phyloP scores from a whole-genome alignment of 495 filamentous ascomycete species.

The Penicillium bialowiezense region DNA sequence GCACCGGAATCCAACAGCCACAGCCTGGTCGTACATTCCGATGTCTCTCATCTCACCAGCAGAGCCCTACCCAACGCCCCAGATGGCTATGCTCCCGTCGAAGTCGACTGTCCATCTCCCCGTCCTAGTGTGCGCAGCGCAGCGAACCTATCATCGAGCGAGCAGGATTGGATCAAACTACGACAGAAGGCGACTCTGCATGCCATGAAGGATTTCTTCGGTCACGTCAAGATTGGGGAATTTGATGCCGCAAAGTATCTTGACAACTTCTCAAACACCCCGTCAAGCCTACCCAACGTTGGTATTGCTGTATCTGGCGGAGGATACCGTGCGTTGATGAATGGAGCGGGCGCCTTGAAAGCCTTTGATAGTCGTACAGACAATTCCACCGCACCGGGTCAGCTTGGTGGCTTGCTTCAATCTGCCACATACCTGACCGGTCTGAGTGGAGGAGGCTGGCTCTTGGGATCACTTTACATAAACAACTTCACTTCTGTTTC shows the following conservation, averaged over 20 bases:
- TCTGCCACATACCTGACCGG: constrained; percentile 73
- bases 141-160: constrained; percentile 52
- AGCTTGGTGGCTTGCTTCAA: constrained; percentile 77
- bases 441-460: constrained; percentile 76
- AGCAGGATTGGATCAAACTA: constrained; percentile 59
- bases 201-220: constrained; percentile 63
- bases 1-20: no score
- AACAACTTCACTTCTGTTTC: constrained; percentile 68
- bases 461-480: constrained; percentile 70
- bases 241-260: constrained; percentile 72
- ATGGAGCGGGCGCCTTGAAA: constrained; percentile 71
- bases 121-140: constrained; percentile 49
- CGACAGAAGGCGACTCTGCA: constrained; percentile 47
- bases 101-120: constrained; percentile 26
- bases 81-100: constrained; percentile 31
- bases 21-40: no score
- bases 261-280: constrained; percentile 44
- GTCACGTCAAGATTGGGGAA: constrained; percentile 60
- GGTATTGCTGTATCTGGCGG: constrained; percentile 52
- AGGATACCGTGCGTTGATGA: constrained; percentile 75
- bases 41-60: background rate
- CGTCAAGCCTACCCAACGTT: constrained; percentile 47
- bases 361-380: constrained; percentile 72
- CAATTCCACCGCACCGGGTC: constrained; percentile 57
- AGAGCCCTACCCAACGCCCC: constrained; percentile 17